Evolutionary conservation across 345 rosid species (phyloP).

Genomic region (Ceriops tagal): DNA sequence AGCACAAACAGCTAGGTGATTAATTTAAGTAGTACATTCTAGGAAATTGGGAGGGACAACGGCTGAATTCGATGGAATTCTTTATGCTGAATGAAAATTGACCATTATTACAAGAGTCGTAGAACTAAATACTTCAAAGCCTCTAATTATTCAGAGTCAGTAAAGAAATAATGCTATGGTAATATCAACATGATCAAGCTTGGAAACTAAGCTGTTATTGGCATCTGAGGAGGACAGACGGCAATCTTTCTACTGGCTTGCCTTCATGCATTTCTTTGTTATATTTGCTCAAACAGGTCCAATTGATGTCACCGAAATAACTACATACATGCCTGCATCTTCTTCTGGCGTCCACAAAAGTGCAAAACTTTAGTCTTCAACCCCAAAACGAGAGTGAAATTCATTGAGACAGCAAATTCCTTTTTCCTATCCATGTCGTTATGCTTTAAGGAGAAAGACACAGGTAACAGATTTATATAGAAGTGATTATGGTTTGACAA

Average conservation of each 20-base stretch:
- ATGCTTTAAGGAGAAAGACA: no score
- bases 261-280: background rate
- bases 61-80: background rate
- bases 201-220: background rate
- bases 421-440: no score
- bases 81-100: background rate
- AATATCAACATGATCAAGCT: constrained; percentile 3
- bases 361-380: background rate
- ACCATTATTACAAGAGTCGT: background rate
- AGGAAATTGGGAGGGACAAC: background rate
- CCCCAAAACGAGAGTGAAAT: no score
- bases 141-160: constrained; percentile 11
- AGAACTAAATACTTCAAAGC: background rate
- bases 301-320: background rate
- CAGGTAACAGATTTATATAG: no score
- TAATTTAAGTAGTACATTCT: no score
- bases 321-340: background rate
- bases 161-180: constrained; percentile 13
- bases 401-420: no score
- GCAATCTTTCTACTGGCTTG: background rate
- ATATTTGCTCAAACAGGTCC: background rate
- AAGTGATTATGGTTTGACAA: no score
- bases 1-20: no score
- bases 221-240: background rate
- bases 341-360: constrained; percentile 4